A percentile compares a stretch with the other conserved stretches of the same genome.
Conservation (phyloP, 495 filamentous ascomycete species). For the Penicillium robsamsonii region DNA sequence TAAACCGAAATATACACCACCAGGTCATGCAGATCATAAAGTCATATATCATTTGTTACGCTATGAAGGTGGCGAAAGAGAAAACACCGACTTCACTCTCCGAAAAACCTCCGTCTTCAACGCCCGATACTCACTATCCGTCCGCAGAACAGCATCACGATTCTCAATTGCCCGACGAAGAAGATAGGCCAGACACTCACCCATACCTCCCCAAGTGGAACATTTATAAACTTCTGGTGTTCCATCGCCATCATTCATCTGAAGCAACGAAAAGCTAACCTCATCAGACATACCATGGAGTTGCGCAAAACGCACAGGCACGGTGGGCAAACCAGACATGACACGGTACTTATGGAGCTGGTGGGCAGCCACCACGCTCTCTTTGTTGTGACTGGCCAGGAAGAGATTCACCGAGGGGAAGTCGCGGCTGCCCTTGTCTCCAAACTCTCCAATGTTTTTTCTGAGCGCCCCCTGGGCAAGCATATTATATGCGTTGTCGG, state of each 20-base stretch:
- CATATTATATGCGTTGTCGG: constrained; percentile 57
- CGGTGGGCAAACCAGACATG: constrained; percentile 29
- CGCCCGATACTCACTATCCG: constrained; percentile 63
- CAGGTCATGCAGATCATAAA: neutral
- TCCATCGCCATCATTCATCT: constrained; percentile 39
- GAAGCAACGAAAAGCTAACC: constrained; percentile 71
- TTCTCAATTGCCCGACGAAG: constrained; percentile 86
- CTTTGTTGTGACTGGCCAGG: constrained; percentile 45
- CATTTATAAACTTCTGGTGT: constrained; percentile 74
- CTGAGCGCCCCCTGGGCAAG: constrained; percentile 48
- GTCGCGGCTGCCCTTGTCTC: constrained; percentile 33
- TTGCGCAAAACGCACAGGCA: constrained; percentile 53
- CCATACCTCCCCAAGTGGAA: constrained; percentile 78
- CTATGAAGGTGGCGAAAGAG: constrained; percentile 10
- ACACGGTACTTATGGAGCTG: constrained; percentile 33
- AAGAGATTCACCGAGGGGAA: constrained; percentile 42
- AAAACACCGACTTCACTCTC: constrained; percentile 39
- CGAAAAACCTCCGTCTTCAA: constrained; percentile 65
- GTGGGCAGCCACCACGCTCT: constrained; percentile 33
- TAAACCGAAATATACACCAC: neutral
- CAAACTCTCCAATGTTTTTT: constrained; percentile 40
- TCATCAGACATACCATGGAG: constrained; percentile 94
- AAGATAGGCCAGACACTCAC: constrained; percentile 86
- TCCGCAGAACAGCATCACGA: constrained; percentile 75
- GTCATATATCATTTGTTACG: neutral